A percentile compares a stretch with the other conserved stretches of the same genome.
phyloP scores from a whole-genome alignment of 176 grass and related monocot genomes.

The Aegilops bicornis region DNA sequence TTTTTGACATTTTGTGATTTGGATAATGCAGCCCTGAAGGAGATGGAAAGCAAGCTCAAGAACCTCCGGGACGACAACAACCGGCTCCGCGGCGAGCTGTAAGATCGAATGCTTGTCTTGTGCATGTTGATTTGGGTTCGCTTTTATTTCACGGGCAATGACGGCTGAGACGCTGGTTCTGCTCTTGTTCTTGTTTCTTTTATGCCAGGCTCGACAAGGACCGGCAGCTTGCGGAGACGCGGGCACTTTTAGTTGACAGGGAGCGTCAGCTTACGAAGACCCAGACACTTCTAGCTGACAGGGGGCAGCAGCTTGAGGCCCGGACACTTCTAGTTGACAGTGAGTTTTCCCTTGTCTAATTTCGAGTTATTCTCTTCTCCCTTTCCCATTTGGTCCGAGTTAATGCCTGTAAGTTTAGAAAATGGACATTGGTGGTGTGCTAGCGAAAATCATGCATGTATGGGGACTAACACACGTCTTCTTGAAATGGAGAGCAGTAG shows the following conservation, averaged over 20 bases:
- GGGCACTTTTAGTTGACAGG: not conserved
- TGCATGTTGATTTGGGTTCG: too few species aligned
- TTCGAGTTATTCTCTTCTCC: not conserved
- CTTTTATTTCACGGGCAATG: not conserved
- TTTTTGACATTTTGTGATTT: not conserved
- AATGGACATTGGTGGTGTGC: not conserved
- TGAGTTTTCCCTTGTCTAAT: slow-evolving; percentile 6
- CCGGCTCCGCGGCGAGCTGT: slow-evolving; percentile 39
- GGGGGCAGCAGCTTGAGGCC: not conserved
- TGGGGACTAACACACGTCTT: not conserved
- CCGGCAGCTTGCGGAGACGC: slow-evolving; percentile 27
- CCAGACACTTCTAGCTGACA: not conserved
- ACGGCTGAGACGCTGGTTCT: not conserved
- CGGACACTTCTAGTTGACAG: not conserved
- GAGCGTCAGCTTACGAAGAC: slow-evolving; percentile 13
- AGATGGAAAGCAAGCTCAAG: slow-evolving; percentile 29
- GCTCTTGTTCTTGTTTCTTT: slow-evolving; percentile 6
- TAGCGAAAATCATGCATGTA: not conserved
- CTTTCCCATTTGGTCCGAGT: not conserved
- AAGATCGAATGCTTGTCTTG: slow-evolving; percentile 27
- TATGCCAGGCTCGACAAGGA: slow-evolving; percentile 34
- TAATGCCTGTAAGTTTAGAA: not conserved
- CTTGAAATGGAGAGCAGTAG: not conserved
- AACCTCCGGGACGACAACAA: slow-evolving; percentile 41
- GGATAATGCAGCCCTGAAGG: slow-evolving; percentile 27